Percentiles rank a stretch among this genome's conserved stretches.
These are phyloP conservation scores for Heliocybe sulcata DNA, from an alignment of 1,284 basidiomycete species.

Conservation along the genomic window DNA sequence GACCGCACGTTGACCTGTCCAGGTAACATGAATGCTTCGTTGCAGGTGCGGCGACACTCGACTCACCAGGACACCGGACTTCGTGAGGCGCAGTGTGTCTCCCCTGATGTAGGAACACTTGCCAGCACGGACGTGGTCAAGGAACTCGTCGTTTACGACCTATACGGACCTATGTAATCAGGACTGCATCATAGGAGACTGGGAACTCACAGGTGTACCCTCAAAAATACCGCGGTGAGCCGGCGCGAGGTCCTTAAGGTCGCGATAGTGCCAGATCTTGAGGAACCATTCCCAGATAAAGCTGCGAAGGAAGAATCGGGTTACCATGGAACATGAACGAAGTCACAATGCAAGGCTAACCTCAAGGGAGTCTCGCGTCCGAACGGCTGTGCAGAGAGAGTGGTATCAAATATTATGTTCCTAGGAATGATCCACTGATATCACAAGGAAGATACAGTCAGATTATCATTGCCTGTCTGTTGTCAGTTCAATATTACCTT, in stretches of 20 bases:
- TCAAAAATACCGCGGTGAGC: slow-evolving; percentile 35
- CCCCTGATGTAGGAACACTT: slow-evolving; percentile 47
- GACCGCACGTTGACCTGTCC: slow-evolving; percentile 17
- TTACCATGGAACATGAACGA: not conserved
- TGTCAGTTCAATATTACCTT: slow-evolving; percentile 16
- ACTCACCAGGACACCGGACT: slow-evolving; percentile 30
- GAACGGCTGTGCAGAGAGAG: slow-evolving; percentile 50
- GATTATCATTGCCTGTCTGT: too few relatives aligned
- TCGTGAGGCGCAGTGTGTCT: slow-evolving; percentile 38
- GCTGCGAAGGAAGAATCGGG: slow-evolving; percentile 15
- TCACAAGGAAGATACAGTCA: too few relatives aligned
- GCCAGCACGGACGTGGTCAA: slow-evolving; percentile 42
- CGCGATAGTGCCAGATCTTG: slow-evolving; percentile 43
- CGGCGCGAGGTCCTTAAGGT: slow-evolving; percentile 40
- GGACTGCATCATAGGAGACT: not conserved
- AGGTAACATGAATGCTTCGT: not conserved
- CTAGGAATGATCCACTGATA: slow-evolving; percentile 47
- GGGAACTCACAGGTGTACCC: slow-evolving; percentile 32
- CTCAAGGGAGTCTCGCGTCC: slow-evolving; percentile 47
- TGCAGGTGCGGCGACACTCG: not conserved
- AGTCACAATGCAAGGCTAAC: slow-evolving; percentile 14
- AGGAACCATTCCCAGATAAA: slow-evolving; percentile 47
- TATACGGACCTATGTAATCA: slow-evolving; percentile 10
- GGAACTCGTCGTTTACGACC: slow-evolving; percentile 54
- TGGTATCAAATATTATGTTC: slow-evolving; percentile 46